Conservation (phyloP, 2,329 filamentous ascomycete species). For the Botryosphaeria dothidea region DNA sequence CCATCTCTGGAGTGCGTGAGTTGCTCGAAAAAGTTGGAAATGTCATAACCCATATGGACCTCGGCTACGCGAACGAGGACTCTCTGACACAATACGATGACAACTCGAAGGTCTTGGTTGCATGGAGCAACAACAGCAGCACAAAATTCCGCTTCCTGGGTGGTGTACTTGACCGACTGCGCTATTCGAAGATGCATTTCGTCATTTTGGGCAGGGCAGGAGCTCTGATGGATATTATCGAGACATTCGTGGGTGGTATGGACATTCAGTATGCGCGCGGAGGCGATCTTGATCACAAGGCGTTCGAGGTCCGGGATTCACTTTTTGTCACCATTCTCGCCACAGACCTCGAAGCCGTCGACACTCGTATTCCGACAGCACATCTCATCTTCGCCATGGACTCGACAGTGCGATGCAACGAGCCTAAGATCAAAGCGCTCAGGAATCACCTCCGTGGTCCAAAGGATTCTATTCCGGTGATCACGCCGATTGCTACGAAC, state of each 20-base stretch:
- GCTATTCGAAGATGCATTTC: slow-evolving; percentile 27
- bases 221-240: slow-evolving; percentile 32
- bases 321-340: slow-evolving; percentile 20
- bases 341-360: slow-evolving; percentile 8
- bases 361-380: slow-evolving; percentile 26
- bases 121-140: slow-evolving; percentile 25
- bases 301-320: background rate
- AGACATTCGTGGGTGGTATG: slow-evolving; percentile 32
- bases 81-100: slow-evolving; percentile 24
- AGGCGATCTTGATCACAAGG: background rate
- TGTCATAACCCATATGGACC: slow-evolving; percentile 12
- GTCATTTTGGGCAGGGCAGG: slow-evolving; percentile 32
- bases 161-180: slow-evolving; percentile 30
- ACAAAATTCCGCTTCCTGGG: slow-evolving; percentile 40
- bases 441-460: background rate
- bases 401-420: slow-evolving; percentile 25
- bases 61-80: slow-evolving; percentile 1
- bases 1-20: background rate
- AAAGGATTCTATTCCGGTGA: slow-evolving; percentile 28
- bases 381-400: slow-evolving; percentile 46
- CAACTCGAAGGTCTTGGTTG: slow-evolving; percentile 20
- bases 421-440: background rate
- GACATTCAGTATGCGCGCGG: slow-evolving; percentile 21
- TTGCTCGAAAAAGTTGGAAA: slow-evolving; percentile 2
- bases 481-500: slow-evolving; percentile 43